Conservation (phyloP, 2,329 filamentous ascomycete species). For the Gyromitra esculenta region DNA sequence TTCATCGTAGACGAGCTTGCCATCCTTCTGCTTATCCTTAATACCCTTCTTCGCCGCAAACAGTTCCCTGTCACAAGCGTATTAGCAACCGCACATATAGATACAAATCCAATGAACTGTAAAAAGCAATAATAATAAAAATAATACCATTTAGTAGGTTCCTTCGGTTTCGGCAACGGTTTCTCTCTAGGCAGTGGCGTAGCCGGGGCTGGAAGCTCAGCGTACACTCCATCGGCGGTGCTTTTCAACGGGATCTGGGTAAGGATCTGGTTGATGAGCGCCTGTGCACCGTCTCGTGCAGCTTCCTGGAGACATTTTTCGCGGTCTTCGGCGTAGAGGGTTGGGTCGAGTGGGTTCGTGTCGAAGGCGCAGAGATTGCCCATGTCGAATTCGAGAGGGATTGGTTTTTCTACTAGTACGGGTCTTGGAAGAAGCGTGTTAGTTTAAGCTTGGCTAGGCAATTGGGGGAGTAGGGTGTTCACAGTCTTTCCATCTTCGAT, state of each 20-base stretch:
- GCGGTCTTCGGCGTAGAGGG: conserved; percentile 61
- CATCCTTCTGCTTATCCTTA: conserved; percentile 83
- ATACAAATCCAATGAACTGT: neutral
- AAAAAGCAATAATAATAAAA: neutral
- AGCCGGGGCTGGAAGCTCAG: conserved; percentile 75
- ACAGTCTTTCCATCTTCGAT: conserved; percentile 50
- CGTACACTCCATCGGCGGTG: conserved; percentile 75
- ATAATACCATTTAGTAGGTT: conserved; percentile 82
- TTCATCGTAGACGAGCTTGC: conserved; percentile 86
- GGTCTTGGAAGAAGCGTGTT: conserved; percentile 42
- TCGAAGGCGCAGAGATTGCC: conserved; percentile 86
- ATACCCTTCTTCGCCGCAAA: conserved; percentile 99
- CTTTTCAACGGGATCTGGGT: conserved; percentile 83
- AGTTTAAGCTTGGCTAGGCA: neutral
- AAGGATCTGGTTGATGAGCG: conserved; percentile 91
- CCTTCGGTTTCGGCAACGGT: conserved; percentile 81
- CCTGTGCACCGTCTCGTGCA: conserved; percentile 90
- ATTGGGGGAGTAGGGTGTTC: neutral
- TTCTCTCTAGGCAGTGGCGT: conserved; percentile 89
- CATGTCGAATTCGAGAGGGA: conserved; percentile 91
- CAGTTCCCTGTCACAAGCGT: conserved; percentile 66
- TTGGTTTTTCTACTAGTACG: conserved; percentile 76
- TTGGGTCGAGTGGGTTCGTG: conserved; percentile 78
- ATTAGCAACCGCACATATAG: conserved; percentile 7
- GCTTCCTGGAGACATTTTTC: conserved; percentile 76